Evolutionary conservation across 176 grass and related monocot species (phyloP), one percentile per base, ranked within the genome.

Genomic region (Eragrostis nindensis): DNA sequence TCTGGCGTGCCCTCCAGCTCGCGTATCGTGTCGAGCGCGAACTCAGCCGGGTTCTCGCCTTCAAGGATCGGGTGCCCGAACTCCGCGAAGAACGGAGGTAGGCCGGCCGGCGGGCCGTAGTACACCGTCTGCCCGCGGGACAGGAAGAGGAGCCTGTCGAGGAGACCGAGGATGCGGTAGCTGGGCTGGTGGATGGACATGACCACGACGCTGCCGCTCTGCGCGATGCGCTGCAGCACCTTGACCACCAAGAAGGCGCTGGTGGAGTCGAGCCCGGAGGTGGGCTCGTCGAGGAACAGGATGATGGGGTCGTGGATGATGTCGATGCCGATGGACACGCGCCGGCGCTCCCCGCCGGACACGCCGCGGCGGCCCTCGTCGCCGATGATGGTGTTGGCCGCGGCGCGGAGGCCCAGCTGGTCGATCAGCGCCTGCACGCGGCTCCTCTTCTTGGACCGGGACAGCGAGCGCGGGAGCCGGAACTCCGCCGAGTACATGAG

Each of bases 271-370:
- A 97, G 88, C 2, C 94, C 90, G 5, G 94, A 97, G 18, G 94
- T 97, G 10, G 93, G 93, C 76, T 97, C 94, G 46, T 97, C 94
- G 8, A 97, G 88, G 83, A 97, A 97, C 40, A 97, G 88, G 17
- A 97, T 42, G 83, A 93, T 93, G 7, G 94, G 94, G 80, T 93
- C 88, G 39, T 93, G 90, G 76, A 97, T 75, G 88, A 97, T 97
- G 86, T 97, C 90, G 27, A 91, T 70, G 68, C 94, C 94, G 73
- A 97, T 97, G 7, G 94, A 93, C 40, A 97, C 90, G 17, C 94
- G 90, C 2, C 94, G 79, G 24, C 94, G 86, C 80, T 97, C 94
- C 1, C 94, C 94, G 1, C 94, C 94, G 7, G 94, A 97, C 24
- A 97, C 88, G 4, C 94, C 94, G 71, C 94, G 90, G 16, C 86